Base-by-base conservation (phyloP, 139 green algal genomes). In the Chlorella vulgaris region DNA sequence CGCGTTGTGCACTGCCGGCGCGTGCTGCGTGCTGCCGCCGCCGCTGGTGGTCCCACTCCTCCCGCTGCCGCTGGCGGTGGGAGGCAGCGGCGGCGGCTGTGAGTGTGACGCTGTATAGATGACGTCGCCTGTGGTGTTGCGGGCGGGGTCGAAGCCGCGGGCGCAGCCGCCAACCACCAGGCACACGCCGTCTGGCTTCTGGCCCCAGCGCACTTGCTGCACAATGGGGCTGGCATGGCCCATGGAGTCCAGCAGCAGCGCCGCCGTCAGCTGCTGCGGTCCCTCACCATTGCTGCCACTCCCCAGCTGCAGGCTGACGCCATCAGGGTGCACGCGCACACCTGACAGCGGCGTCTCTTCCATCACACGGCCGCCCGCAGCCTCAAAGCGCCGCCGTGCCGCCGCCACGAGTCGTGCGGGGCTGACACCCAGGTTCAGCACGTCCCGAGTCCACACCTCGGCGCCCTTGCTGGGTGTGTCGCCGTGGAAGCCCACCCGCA, bases 161-260 rank as follows among this genome's bases (percentile, higher is more conserved):
- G 86, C 90, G 79, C 95, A 94, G 29, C 87, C 84, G 31, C 96
- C 96, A 42, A 99, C 96, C 38, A 99, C 96, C 47, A 97, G 77
- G 82, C 96, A 99, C 66, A 99, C 91, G 22, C 96, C 96, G 47
- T 99, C 95, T 0, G 96, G 96, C 86, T 96, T 96, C 22, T 80
- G 24, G 38, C 92, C 89, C 86, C 91, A 91, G 26, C 97, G 85
- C 53, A 94, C 68, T 90, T 99, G 96, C 26, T 88, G 84, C n/a
- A 97, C 93, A 21, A 98, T 93, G 18, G 96, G 96, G 61, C 89
- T 96, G 31, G 81, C 87, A 78, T 98, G 90, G 18, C 96, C 96
- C 96, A 98, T 99, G 80, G 91, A 95, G 87, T 99, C 96, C 7
- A 99, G 55, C 42, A 99, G 83, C 38, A 99, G 85, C 35, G 80